Evolutionary conservation across 495 filamentous ascomycete genomes (phyloP), one percentile per base, ranked within the genome.

Genomic region (Xylaria acuta): DNA sequence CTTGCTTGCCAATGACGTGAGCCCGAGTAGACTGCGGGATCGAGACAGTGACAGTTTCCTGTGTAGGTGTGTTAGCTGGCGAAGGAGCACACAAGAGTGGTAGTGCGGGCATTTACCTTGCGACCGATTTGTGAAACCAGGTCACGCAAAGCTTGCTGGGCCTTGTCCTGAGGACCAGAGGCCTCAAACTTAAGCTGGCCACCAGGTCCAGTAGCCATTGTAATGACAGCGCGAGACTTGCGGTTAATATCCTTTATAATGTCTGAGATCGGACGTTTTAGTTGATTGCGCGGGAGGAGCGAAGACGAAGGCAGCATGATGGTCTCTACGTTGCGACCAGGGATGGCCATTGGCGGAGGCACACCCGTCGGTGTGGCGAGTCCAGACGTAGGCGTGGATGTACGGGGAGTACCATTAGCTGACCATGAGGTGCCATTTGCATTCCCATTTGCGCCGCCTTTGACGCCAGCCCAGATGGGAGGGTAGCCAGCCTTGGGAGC

Each of bases 1-100:
- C 97, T 79, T 92, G 89, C 65, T 92, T 93, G 77, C 96, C 97
- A 79, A 99, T 98, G 78, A 99, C 93, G 79, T 93, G 90, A 18
- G 93, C 87, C 60, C 93, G 90, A 6, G 93, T 88, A 41, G 92
- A 94, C 18, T 92, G 86, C 32, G 96, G 96, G 70, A 99, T 91
- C 3, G 93, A 86, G 34, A 97, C 86, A 71, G 88, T 90, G 67
- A 92, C 80, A 40, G 90, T 88, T 87, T 92, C 90, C 92, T 95
- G 27, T 20, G 49, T 38, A 27, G 2, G 66, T 59, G 64, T 69
- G 60, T 38, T 74, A 63, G 67, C 77, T 71, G 77, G 73, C 51
- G 4, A 64, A 63, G 27, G 8, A 49, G 30, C 32, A 40, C 5
- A 58, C 58, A 9, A 54, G 5, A 45, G 36, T 22, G 30, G 25